phyloP scores from a whole-genome alignment of 192 early-diverging fungal species.

The Entophlyctis luteolus region DNA sequence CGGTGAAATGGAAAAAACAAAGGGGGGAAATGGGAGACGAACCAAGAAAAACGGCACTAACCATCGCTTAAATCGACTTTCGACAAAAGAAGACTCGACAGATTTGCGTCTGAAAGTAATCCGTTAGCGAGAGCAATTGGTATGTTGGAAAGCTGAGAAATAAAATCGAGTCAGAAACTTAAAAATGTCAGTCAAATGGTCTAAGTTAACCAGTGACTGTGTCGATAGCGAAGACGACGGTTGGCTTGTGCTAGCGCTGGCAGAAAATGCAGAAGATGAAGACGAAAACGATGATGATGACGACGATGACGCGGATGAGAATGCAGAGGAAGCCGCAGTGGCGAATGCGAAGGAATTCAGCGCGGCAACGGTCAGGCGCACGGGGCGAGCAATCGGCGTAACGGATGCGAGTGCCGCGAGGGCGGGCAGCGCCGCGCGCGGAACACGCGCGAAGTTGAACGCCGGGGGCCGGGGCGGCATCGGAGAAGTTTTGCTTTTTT shows the following conservation, averaged over 20 bases:
- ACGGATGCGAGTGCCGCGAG: background rate
- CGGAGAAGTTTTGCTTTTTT: no score
- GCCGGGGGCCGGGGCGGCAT: no score
- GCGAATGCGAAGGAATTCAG: background rate
- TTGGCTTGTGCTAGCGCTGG: background rate
- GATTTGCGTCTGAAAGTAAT: conserved; percentile 15
- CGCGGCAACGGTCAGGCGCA: background rate
- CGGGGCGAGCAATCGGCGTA: background rate
- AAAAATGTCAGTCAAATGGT: no score
- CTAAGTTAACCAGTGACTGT: background rate
- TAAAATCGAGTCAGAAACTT: background rate
- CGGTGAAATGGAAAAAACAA: no score
- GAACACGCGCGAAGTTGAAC: no score
- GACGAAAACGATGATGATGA: background rate
- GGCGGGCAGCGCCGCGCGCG: no score
- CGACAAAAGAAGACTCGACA: conserved; percentile 16
- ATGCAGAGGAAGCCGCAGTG: background rate
- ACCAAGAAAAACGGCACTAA: conserved; percentile 12
- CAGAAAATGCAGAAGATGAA: background rate
- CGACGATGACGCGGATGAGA: background rate
- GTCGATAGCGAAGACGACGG: background rate
- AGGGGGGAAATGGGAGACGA: background rate
- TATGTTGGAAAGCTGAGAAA: conserved; percentile 19
- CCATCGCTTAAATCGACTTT: conserved; percentile 26
- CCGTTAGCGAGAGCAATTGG: conserved; percentile 22